Base-by-base conservation (phyloP, 768 basidiomycete species). In the Hericium coralloides region DNA sequence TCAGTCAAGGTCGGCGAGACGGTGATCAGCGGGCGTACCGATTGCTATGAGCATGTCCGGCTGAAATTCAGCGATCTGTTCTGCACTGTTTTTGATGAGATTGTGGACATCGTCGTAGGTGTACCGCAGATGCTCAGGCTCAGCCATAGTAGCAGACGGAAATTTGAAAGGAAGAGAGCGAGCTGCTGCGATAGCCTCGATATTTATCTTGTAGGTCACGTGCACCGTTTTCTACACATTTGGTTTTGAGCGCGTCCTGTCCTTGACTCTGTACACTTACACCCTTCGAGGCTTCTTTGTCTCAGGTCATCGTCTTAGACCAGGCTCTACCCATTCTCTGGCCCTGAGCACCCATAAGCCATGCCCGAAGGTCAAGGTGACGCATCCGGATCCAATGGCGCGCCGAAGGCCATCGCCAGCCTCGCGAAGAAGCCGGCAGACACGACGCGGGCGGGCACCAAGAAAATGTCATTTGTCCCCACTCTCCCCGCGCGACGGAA, bases 71-170 rank as follows among this genome's bases (percentile, higher is more conserved):
- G 69, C 68, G 64, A 98, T 92, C 65, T 79, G 75, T 50, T 76
- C 75, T 1, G 87, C 83, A 1, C 78, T 75, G 12, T 71, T 74
- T 64, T 83, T 83, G 64, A 95, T 93, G 59, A 92, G 78, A 62
- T 90, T 90, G 77, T 97, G 94, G 55, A 95, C 84, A 52, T 95
- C 87, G 65, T 95, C 95, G 76, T 97, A 97, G 18, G 92, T 95
- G 56, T 85, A 76, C 56, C 76, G 83, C 68, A 80, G 64, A 67
- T 91, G 89, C 65, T 84, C 69, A 41, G 81, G 75, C 66, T 74
- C 73, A 2, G 66, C 59, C 66, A 65, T 67, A 39, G 49, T 57
- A 45, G 53, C 38, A n/a, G 25, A 23, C 12, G 43, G 43, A 45
- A n/a, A 45, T 20, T 20, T 45, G n/a, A 45, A 1, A n/a, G 43